A percentile compares a stretch with the other conserved stretches of the same genome.
Conservation (phyloP, 345 rosid species). For the Euphorbia peplus region DNA sequence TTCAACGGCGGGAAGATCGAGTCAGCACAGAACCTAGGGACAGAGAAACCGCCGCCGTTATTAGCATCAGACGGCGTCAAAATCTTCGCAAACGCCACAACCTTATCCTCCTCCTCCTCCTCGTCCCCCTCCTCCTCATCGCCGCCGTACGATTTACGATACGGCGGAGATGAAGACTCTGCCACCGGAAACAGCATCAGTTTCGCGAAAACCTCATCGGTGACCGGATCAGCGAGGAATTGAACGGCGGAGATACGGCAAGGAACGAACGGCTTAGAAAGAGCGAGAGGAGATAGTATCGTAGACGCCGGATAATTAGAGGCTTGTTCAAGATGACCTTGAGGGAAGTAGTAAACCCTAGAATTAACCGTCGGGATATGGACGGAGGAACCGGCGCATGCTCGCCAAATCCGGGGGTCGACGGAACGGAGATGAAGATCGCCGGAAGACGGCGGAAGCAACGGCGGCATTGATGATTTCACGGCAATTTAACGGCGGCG, state of each 20-base stretch:
- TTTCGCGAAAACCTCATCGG: slow-evolving; percentile 71
- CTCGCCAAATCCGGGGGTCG: slow-evolving; percentile 68
- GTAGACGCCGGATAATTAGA: slow-evolving; percentile 24
- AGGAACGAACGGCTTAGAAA: slow-evolving; percentile 31
- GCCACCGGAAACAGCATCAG: slow-evolving; percentile 38
- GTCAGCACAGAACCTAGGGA: slow-evolving; percentile 89
- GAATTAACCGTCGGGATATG: slow-evolving; percentile 55
- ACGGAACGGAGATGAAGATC: slow-evolving; percentile 42
- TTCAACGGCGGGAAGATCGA: slow-evolving; percentile 76
- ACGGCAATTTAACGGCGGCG: slow-evolving; percentile 7
- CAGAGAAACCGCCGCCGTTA: slow-evolving; percentile 95
- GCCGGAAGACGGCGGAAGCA: background rate
- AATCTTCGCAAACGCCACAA: slow-evolving; percentile 61
- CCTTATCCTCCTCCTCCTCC: slow-evolving; percentile 33
- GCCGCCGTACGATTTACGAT: too few species aligned
- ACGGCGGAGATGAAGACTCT: background rate
- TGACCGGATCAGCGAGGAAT: slow-evolving; percentile 59
- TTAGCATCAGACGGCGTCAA: slow-evolving; percentile 91
- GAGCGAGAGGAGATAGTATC: slow-evolving; percentile 22
- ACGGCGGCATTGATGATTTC: background rate
- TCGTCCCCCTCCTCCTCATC: background rate
- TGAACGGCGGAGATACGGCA: slow-evolving; percentile 53
- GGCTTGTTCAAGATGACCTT: slow-evolving; percentile 76
- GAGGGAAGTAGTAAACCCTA: slow-evolving; percentile 84
- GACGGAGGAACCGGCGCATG: slow-evolving; percentile 70